Evolutionary conservation across 257 asterid species (phyloP).

Genomic region (Ilex asprella): DNA sequence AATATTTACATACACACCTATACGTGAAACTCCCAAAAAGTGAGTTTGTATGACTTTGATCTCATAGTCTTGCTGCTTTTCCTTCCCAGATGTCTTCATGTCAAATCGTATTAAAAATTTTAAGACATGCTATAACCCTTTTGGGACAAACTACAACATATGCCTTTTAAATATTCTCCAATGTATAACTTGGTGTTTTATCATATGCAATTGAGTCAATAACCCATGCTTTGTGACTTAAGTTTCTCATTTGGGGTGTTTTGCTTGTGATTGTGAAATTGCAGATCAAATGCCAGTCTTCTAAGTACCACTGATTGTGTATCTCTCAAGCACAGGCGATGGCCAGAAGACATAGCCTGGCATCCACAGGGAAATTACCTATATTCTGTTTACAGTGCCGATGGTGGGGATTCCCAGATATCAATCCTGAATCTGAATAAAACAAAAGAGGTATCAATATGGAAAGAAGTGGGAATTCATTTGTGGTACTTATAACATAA

Average conservation of each 20-base stretch:
- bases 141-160: too few relatives aligned
- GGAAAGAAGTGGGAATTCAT: too few relatives aligned
- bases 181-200: not conserved
- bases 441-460: slow-evolving; percentile 44
- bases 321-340: slow-evolving; percentile 69
- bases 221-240: slow-evolving; percentile 6
- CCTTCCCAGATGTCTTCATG: too few relatives aligned
- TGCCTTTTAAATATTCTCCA: too few relatives aligned
- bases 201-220: not conserved
- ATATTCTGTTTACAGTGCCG: slow-evolving; percentile 76
- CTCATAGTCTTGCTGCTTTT: too few relatives aligned
- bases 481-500: too few relatives aligned
- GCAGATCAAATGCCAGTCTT: slow-evolving; percentile 69
- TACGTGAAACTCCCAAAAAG: too few relatives aligned
- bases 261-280: slow-evolving; percentile 16
- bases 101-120: too few relatives aligned
- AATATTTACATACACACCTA: too few relatives aligned
- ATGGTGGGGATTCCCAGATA: slow-evolving; percentile 76
- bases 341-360: slow-evolving; percentile 99
- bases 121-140: too few relatives aligned
- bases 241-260: slow-evolving; percentile 14
- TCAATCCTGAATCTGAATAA: slow-evolving; percentile 61
- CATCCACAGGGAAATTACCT: slow-evolving; percentile 76
- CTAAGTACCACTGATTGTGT: slow-evolving; percentile 60
- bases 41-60: too few relatives aligned